Evolutionary conservation across 805 yeast species (phyloP), one percentile per base, ranked within the genome.

Genomic region (Starmerella tilneyi): DNA sequence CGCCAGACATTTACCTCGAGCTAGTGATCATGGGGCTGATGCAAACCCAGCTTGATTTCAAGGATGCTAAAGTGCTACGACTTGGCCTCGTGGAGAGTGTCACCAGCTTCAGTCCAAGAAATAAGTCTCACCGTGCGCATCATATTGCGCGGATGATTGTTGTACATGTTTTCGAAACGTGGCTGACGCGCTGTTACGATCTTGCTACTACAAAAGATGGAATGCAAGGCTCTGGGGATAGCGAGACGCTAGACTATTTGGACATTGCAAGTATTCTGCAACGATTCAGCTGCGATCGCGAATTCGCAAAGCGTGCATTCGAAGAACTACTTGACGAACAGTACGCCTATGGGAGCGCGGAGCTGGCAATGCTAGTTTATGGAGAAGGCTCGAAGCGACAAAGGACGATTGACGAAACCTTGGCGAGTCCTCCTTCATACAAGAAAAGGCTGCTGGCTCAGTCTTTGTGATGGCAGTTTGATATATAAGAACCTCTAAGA

Each of bases 181-280:
- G 54, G 54, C 27, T 48, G n/a, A 41, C 49, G 9, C 31, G 38
- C 8, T 33, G 43, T 13, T 48, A 48, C 41, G 49, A 46, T 4
- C 27, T 47, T 1, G 5, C 22, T 9, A 44, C 5, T 6, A 4
- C 40, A 13, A 36, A 24, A 16, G 27, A 34, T 17, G 4, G 15
- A 5, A 9, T 26, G 15, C 28, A 27, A n/a, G 29, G 23, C 36
- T 7, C 26, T 2, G 19, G 21, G 9, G 36, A 20, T 11, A 38
- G 22, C 19, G 46, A 42, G 13, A 43, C 40, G 4, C 28, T 45
- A 6, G 49, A 48, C 27, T 40, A 43, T 13, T 19, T 48, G 11
- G 41, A 48, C 16, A 28, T 33, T 27, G 31, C 31, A 4, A 26
- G 22, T 2, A 23, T 48, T 13, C 12, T 34, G n/a, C 1, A 3